Evolutionary conservation across 805 yeast species (phyloP).

Genomic region (Metschnikowia arizonensis): DNA sequence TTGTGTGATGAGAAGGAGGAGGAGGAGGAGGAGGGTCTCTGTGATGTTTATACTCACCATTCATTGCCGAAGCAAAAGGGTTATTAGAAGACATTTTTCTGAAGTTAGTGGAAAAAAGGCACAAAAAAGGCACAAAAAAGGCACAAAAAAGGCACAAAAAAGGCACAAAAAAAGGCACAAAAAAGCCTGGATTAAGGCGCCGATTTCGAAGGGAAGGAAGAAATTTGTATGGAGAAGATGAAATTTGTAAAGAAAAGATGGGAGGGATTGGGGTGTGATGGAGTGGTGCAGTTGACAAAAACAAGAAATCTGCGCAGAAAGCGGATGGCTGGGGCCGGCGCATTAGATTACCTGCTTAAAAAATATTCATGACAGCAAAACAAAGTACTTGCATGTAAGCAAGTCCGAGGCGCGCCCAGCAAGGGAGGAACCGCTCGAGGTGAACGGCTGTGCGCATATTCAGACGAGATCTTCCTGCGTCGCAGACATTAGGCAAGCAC

Average conservation of each 20-base stretch:
- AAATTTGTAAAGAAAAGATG: no score
- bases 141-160: not conserved
- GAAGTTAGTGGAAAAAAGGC: slow-evolving; percentile 10
- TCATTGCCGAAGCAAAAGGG: slow-evolving; percentile 50
- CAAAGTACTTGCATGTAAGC: slow-evolving; percentile 5
- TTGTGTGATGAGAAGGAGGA: no score
- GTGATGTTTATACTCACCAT: slow-evolving; percentile 34
- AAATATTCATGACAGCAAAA: slow-evolving; percentile 5
- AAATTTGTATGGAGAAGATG: no score
- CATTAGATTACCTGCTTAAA: slow-evolving; percentile 3
- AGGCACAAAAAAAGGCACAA: not conserved
- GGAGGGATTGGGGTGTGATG: no score
- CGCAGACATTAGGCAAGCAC: not conserved
- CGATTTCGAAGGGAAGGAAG: not conserved
- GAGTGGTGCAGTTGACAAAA: slow-evolving; percentile 3
- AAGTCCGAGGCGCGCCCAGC: slow-evolving; percentile 7
- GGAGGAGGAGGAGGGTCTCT: slow-evolving; percentile 36
- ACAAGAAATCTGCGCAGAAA: slow-evolving; percentile 1
- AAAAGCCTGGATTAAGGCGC: not conserved
- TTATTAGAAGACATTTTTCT: slow-evolving; percentile 45
- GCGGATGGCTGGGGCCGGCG: slow-evolving; percentile 1
- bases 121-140: not conserved
- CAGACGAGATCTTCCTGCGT: slow-evolving; percentile 1
- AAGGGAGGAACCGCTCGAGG: slow-evolving; percentile 2
- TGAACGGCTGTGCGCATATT: slow-evolving; percentile 4